Evolutionary conservation across 805 yeast genomes (phyloP), one percentile per base, ranked within the genome.

Genomic region (Zygoascus flipseniorum): DNA sequence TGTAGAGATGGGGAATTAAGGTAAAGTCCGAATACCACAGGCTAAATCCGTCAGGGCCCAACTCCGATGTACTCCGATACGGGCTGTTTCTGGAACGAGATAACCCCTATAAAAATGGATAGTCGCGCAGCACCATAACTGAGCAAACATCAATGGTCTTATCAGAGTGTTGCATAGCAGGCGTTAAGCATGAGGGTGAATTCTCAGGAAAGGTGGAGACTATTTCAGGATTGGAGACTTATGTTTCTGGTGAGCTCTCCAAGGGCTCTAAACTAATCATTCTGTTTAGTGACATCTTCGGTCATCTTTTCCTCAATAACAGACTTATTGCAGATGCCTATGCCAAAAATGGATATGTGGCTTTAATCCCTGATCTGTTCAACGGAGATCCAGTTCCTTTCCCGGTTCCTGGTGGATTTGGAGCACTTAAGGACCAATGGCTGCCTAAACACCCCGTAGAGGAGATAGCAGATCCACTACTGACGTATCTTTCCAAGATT

Each of bases 291-390:
- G 97, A 89, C 65, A 72, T 89, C 47, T 80, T 66, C 56, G 96
- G 97, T 39, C 69, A 76, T 65, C 71, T 71, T 47, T 75, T 74
- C 64, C 73, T 72, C 65, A 89, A 89, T 67, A 69, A 69, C 39
- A 69, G 76, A 60, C 73, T 89, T 32, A 47, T 69, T n/a, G 72
- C 76, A 43, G 76, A 70, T 52, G 59, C 64, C 52, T 78, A 85
- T 56, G 86, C 90, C 47, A 68, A 68, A 48, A 31, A 31, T 10
- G 87, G 88, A 23, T 87, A 76, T 70, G 78, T 76, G 45, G 90
- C 85, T 1, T 72, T 83, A 47, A 69, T 84, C 35, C 96, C 96
- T n/a, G 96, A 89, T 67, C 74, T 86, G 55, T 75, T 87, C 60
- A 68, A 77, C 31, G 79, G 78, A 37, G 83, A 77, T 49, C 76